Base-by-base conservation (phyloP, 768 basidiomycete species). In the Clathrus columnatus region DNA sequence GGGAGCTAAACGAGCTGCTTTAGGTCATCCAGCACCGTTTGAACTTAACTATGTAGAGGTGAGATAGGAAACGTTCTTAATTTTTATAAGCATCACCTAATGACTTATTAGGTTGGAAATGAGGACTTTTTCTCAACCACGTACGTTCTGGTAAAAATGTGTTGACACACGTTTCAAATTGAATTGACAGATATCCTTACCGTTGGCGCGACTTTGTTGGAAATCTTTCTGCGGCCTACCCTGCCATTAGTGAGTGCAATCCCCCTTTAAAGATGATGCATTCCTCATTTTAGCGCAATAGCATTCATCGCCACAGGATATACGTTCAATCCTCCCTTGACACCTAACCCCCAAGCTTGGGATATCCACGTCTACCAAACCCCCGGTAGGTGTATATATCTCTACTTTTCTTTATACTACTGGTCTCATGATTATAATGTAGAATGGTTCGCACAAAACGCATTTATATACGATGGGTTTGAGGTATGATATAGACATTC, bases 301-400 rank as follows among this genome's bases (percentile, higher is more conserved):
- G 82, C 68, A 3, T 82, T 81, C 65, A 78, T 84, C 48, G 81
- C 82, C 1, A 83, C 82, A 0, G 68, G 75, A 0, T 58, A 69
- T 49, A 68, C 72, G 0, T 74, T 68, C 58, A 62, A 70, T 54
- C 80, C 80, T 3, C 62, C 72, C 14, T 65, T 82, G 42, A 65
- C 70, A 0, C 80, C 80, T 1, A 72, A 68, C 29, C 80, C 81
- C 1, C 69, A 63, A 21, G 69, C 77, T 43, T 84, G 79, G 51
- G 82, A 84, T 54, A 70, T 77, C 1, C 82, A 84, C 56, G 73
- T 80, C 18, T 83, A 83, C 59, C 73, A 78, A 58, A 81, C 77
- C 0, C 80, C 80, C 11, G 69, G 79, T 79, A 53, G 49, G 70
- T 54, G 20, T 46, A 23, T 10, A 8, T 7, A n/a, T n/a, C 18